phyloP scores from a whole-genome alignment of 352 stramenopile species.

The Globisporangium acanthophoron region DNA sequence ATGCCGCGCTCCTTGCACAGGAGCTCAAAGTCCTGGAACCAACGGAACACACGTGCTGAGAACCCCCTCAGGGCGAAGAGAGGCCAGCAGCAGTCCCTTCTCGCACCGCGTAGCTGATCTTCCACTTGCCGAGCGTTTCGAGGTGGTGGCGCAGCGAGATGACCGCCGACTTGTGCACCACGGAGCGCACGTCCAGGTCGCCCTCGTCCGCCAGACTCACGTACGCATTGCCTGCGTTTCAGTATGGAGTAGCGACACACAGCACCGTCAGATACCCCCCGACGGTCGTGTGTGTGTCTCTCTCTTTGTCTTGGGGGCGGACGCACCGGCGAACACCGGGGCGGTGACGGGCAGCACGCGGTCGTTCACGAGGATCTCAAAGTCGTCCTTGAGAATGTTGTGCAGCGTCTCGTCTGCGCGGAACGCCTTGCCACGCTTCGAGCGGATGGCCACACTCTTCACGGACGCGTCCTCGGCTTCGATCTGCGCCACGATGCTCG shows the following conservation, averaged over 20 bases:
- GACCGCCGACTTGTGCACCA: constrained; percentile 75
- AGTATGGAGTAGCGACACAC: not conserved
- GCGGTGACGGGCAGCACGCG: constrained; percentile 64
- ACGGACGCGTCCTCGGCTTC: constrained; percentile 71
- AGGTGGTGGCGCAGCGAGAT: constrained; percentile 71
- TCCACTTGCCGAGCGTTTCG: constrained; percentile 73
- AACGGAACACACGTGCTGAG: no score
- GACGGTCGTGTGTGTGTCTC: not conserved
- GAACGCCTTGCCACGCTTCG: constrained; percentile 52
- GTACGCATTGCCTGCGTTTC: constrained; percentile 52
- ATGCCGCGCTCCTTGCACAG: constrained; percentile 72
- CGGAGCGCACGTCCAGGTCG: constrained; percentile 71
- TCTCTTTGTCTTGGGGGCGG: not conserved
- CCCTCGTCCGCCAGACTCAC: constrained; percentile 64
- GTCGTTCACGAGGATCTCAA: constrained; percentile 79
- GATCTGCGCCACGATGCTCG: constrained; percentile 67
- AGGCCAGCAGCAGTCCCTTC: not conserved
- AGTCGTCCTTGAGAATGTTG: constrained; percentile 73
- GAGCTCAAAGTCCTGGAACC: constrained; percentile 52
- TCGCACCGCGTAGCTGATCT: constrained; percentile 54
- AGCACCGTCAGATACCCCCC: not conserved
- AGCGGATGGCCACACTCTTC: constrained; percentile 60
- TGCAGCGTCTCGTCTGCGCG: constrained; percentile 55
- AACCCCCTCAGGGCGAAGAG: not conserved
- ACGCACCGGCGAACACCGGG: constrained; percentile 55